Percentiles rank a stretch among this genome's conserved stretches.
Evolutionary conservation across 495 filamentous ascomycete species (phyloP).

Genomic region (Cercophora samala): DNA sequence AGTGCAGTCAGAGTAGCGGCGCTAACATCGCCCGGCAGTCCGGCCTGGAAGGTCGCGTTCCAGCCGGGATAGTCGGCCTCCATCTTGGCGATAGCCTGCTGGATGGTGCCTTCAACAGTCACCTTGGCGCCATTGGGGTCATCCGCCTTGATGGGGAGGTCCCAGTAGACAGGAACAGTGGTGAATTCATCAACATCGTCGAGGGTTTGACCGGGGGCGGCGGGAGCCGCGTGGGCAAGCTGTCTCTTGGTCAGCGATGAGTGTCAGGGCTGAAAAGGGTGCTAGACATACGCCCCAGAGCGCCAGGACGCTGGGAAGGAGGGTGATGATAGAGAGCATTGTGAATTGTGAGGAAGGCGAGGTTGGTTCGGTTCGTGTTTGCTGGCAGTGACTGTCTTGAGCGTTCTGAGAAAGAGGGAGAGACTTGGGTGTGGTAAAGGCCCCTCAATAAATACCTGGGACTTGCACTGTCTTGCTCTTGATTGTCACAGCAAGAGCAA

Average conservation of each 20-base stretch:
- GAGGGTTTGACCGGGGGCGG: neutral
- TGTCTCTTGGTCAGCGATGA: neutral
- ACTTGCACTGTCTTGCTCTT: no score
- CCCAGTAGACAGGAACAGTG: neutral
- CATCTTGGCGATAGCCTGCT: neutral
- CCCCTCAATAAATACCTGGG: no score
- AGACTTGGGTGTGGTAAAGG: no score
- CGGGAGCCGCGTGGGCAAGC: neutral
- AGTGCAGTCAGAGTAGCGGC: neutral
- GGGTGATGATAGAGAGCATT: neutral
- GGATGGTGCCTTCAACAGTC: neutral
- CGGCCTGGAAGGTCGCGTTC: neutral
- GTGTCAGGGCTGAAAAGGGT: neutral
- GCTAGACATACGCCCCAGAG: neutral
- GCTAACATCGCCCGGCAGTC: neutral
- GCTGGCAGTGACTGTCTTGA: no score
- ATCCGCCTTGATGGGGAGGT: neutral
- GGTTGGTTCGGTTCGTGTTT: no score
- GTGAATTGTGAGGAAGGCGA: neutral
- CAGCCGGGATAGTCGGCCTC: neutral
- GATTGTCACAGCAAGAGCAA: no score
- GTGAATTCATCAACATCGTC: neutral
- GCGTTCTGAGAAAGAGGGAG: no score
- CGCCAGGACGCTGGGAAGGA: neutral
- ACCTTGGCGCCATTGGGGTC: neutral